phyloP scores from a whole-genome alignment of 75 land plant genomes.

The Picea sitchensis region DNA sequence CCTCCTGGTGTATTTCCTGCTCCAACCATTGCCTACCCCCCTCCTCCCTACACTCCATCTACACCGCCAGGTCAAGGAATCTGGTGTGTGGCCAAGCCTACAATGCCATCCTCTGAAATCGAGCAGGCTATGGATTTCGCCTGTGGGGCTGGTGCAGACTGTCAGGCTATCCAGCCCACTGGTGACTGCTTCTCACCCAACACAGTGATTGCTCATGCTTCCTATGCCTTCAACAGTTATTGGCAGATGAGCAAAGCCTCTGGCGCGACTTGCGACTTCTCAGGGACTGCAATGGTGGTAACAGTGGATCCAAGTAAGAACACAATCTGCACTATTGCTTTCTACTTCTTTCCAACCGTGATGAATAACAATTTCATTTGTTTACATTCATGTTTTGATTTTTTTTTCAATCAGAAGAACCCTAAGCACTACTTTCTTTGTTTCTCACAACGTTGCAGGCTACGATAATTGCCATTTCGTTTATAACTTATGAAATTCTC shows the following conservation, averaged over 20 bases:
- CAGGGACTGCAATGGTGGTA: conserved; percentile 15
- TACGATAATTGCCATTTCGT: too few species aligned
- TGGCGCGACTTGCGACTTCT: conserved; percentile 18
- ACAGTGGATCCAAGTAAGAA: conserved; percentile 16
- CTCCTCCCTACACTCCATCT: not conserved
- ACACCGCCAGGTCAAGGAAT: not conserved
- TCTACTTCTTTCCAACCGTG: too few species aligned
- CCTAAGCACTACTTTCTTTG: too few species aligned
- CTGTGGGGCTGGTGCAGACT: conserved; percentile 18
- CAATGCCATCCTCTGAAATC: not conserved
- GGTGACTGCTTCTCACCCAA: conserved; percentile 21
- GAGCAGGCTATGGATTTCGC: conserved; percentile 23
- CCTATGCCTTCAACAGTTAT: conserved; percentile 23
- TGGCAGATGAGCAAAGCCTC: conserved; percentile 12
- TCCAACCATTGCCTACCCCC: not conserved
- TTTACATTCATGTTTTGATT: too few species aligned
- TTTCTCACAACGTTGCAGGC: too few species aligned
- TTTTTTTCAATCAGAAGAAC: too few species aligned
- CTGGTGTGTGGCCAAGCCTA: conserved; percentile 28
- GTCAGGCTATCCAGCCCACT: conserved; percentile 11
- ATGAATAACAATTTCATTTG: too few species aligned
- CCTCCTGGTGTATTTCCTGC: not conserved
- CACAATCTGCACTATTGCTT: too few species aligned
- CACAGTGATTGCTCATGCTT: conserved; percentile 22
- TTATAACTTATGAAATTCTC: too few species aligned